Evolutionary conservation across 495 filamentous ascomycete species (phyloP).

Genomic region (Penicillium riverlandense): DNA sequence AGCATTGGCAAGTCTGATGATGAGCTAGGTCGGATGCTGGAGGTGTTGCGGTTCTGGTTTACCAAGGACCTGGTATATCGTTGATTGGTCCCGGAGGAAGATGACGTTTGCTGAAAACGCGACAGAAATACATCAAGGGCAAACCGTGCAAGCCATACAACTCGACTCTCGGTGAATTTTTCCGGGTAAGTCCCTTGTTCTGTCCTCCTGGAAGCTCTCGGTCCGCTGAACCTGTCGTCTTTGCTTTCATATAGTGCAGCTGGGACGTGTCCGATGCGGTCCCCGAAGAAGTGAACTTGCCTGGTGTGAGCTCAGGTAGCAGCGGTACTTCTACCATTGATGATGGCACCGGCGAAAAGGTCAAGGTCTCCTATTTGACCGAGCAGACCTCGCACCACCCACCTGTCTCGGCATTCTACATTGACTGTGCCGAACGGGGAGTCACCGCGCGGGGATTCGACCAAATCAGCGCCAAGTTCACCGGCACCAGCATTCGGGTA

Average conservation of each 20-base stretch:
- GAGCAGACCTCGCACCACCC: slow-evolving; percentile 99
- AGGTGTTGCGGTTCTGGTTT: slow-evolving; percentile 93
- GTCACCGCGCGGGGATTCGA: slow-evolving; percentile 86
- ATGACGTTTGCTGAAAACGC: slow-evolving; percentile 8
- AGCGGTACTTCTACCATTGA: slow-evolving; percentile 25
- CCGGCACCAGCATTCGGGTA: slow-evolving; percentile 87
- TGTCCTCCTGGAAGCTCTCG: slow-evolving; percentile 2
- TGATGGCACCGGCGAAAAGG: slow-evolving; percentile 37
- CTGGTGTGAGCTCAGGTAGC: slow-evolving; percentile 23
- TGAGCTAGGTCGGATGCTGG: slow-evolving; percentile 83
- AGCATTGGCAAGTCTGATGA: slow-evolving; percentile 95
- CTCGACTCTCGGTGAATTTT: slow-evolving; percentile 95
- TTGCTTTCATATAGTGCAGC: slow-evolving; percentile 55
- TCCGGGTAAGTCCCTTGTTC: slow-evolving; percentile 55
- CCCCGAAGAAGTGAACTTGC: slow-evolving; percentile 38
- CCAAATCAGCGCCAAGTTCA: slow-evolving; percentile 96
- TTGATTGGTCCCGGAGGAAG: background rate
- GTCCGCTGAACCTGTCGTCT: background rate
- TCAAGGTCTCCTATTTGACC: slow-evolving; percentile 85
- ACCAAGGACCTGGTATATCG: slow-evolving; percentile 79
- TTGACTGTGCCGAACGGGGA: slow-evolving; percentile 88
- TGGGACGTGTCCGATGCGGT: slow-evolving; percentile 78
- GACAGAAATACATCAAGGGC: slow-evolving; percentile 91
- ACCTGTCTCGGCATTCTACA: slow-evolving; percentile 91
- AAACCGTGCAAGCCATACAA: slow-evolving; percentile 99